A percentile compares a stretch with the other conserved stretches of the same genome.
Conservation (phyloP, 1,284 basidiomycete species). For the Sporisorium iseilematis-ciliati region DNA sequence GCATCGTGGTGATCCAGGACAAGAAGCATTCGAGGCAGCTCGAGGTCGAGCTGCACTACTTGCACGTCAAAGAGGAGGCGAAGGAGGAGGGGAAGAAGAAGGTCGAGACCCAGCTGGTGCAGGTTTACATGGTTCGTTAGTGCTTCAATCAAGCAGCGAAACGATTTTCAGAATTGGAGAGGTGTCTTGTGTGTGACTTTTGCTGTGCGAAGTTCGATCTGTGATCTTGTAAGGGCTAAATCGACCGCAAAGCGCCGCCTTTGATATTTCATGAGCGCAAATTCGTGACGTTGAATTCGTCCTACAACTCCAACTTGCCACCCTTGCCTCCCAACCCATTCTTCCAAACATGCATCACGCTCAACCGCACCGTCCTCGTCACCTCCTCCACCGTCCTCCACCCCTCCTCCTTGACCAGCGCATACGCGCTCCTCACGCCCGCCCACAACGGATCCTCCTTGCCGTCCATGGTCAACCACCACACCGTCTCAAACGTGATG, state of each 20-base stretch:
- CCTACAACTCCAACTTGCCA: conserved; percentile 66
- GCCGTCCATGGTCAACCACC: conserved; percentile 57
- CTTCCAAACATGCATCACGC: conserved; percentile 28
- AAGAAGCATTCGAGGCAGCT: conserved; percentile 86
- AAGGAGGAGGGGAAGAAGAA: conserved; percentile 14
- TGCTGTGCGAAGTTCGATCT: too few relatives aligned
- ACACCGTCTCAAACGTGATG: conserved; percentile 52
- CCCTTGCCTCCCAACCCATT: conserved; percentile 2
- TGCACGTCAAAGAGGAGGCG: conserved; percentile 5
- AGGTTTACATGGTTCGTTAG: conserved; percentile 80
- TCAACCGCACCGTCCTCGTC: conserved; percentile 9
- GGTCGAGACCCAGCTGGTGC: conserved; percentile 72
- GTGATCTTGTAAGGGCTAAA: too few relatives aligned
- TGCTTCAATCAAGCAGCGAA: too few relatives aligned
- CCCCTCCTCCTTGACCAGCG: conserved; percentile 14
- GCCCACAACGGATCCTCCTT: conserved; percentile 49
- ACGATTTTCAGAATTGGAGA: too few relatives aligned
- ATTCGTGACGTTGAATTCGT: background rate
- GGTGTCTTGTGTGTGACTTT: background rate
- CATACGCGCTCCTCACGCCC: background rate
- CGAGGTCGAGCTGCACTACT: conserved; percentile 90
- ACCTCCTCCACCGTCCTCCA: conserved; percentile 20
- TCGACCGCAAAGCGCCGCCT: too few relatives aligned
- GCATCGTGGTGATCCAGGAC: conserved; percentile 85
- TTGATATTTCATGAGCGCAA: background rate